phyloP scores from a whole-genome alignment of 2,329 filamentous ascomycete genomes.

The Teratosphaeria nubilosa region DNA sequence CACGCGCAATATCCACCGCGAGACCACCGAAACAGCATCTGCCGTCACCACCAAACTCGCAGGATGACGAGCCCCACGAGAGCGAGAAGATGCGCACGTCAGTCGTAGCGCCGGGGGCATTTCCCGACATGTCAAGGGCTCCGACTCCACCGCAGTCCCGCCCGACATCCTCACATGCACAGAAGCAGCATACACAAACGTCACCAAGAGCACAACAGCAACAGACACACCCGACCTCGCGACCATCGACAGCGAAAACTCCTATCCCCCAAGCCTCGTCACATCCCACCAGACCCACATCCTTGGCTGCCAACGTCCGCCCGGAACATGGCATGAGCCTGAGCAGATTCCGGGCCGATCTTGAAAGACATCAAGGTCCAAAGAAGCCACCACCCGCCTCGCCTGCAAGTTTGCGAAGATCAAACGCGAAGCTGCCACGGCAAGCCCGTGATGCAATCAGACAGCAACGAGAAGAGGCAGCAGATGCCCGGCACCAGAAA shows the following conservation, averaged over 20 bases:
- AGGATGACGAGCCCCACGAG: background rate
- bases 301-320: background rate
- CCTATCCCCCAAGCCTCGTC: background rate
- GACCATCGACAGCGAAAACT: background rate
- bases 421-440: background rate
- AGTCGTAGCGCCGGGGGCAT: background rate
- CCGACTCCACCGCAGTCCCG: background rate
- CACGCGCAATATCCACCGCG: background rate
- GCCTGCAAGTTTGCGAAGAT: background rate
- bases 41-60: background rate
- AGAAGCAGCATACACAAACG: background rate
- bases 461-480: background rate
- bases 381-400: background rate
- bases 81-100: background rate
- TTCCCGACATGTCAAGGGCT: background rate
- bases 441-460: background rate
- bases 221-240: background rate
- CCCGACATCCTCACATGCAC: background rate
- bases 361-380: background rate
- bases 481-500: background rate
- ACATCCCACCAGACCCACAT: background rate
- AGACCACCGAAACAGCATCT: background rate
- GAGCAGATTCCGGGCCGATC: background rate
- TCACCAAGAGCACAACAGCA: background rate
- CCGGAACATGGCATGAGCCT: background rate